Evolutionary conservation across 129 eudicot genomes (phyloP), one percentile per base, ranked within the genome.

Genomic region (Escallonia rubra): DNA sequence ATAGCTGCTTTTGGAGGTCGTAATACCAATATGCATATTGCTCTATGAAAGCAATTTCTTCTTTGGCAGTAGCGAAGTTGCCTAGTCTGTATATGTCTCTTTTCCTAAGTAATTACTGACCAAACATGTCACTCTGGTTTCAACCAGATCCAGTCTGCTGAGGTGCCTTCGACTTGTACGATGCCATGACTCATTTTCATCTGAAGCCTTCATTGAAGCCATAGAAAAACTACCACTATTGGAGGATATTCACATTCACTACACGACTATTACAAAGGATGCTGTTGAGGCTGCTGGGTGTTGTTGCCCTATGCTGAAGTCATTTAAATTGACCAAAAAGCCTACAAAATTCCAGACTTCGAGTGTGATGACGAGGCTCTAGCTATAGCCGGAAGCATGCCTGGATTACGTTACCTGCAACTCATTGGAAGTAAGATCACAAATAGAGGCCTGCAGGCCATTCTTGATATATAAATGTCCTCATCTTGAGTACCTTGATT

Each of bases 401-500:
- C 69, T 61, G 38, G 45, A 34, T 12, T 78, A 50, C 60, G 52
- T 45, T 46, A 60, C 67, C 82, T 78, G 14, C 69, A 72, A 64
- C 65, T 78, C 16, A 51, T 78, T 45, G 82, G 82, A 10, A 72
- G 43, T 41, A 34, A 45, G 10, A 59, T 78, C 60, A 65, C 82
- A 23, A 60, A 72, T 39, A 61, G 51, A 2, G 77, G 81, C 49
- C 44, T 77, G 39, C 15, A 64, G 59, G 81, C 73, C 16, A 65
- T 77, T 66, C 64, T 78, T 12, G 65, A 66, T 60, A n/a, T n/a
- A n/a, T n/a, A 49, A 59, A 7, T 72, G 77, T 15, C 65, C 78
- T 65, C 65, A 59, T 49, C 77, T 72, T 38, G 71, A 40, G 50
- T 72, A 70, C 40, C 82, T 78, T 66, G 82, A 78, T 56, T 59